phyloP scores from a whole-genome alignment of 371 early-diverging fungal genomes.

The Dichotomocladium elegans region DNA sequence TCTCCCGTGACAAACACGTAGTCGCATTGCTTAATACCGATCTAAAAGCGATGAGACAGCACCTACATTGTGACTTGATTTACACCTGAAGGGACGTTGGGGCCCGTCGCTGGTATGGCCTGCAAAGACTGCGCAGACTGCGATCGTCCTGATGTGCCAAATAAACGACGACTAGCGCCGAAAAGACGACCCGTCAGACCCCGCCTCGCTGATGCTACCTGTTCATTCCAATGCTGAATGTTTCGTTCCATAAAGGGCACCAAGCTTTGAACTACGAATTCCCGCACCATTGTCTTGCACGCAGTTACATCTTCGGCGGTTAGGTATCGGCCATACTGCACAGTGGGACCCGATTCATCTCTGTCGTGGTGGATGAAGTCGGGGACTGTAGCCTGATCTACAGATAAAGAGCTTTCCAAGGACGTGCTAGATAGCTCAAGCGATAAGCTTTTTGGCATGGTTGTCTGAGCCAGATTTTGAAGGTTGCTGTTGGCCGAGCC shows the following conservation, averaged over 20 bases:
- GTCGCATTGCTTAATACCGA: no score
- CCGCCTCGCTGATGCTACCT: slow-evolving; percentile 82
- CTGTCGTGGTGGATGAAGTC: neutral
- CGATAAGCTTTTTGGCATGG: slow-evolving; percentile 6
- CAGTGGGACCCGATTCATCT: neutral
- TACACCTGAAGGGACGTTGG: slow-evolving; percentile 32
- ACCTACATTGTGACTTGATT: slow-evolving; percentile 33
- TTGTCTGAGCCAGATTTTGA: neutral
- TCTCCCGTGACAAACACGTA: neutral
- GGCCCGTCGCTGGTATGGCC: slow-evolving; percentile 28
- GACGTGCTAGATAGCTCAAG: slow-evolving; percentile 9
- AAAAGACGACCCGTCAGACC: slow-evolving; percentile 90
- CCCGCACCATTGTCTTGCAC: slow-evolving; percentile 51
- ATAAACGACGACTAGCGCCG: slow-evolving; percentile 77
- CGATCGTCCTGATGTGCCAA: slow-evolving; percentile 53
- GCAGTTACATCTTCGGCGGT: slow-evolving; percentile 51
- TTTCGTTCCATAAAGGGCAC: slow-evolving; percentile 89
- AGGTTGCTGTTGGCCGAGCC: slow-evolving; percentile 6
- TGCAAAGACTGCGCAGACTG: slow-evolving; percentile 37
- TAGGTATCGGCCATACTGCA: slow-evolving; percentile 55
- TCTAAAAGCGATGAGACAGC: no score
- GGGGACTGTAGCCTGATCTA: neutral
- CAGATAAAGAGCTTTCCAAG: slow-evolving; percentile 3
- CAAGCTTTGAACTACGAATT: slow-evolving; percentile 71
- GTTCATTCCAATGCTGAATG: slow-evolving; percentile 88